Base-by-base conservation (phyloP, 495 filamentous ascomycete genomes). In the Xylaria nigripes region DNA sequence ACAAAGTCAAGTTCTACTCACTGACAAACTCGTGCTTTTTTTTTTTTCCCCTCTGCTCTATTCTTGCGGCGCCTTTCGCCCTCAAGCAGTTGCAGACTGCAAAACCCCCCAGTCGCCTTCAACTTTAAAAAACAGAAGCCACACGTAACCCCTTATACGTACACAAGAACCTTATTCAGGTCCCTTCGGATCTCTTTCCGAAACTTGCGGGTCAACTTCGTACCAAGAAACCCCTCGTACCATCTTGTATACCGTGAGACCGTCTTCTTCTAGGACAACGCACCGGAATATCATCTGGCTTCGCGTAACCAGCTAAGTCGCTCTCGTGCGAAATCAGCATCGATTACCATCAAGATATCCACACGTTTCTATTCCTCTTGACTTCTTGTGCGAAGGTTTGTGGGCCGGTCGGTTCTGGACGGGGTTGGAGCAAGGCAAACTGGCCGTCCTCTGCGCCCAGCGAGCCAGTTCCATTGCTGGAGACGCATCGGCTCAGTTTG, bases 381-480 rank as follows among this genome's bases (percentile, higher is more conserved):
- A 15, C 19, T 45, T 27, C 15, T 21, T 29, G 22, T 23, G 50
- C 51, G 49, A 53, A 54, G 55, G 44, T 42, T 52, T 48, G 40
- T 54, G 46, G 59, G 55, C 65, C 59, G 57, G 56, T 60, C 51
- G 61, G 21, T 49, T 49, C 40, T 55, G 61, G 57, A 50, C 61
- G 60, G 59, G 51, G 63, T 58, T 52, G 56, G 55, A 48, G 60
- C 57, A 58, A 64, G 58, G 53, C 74, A 85, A 82, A 65, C 78
- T 83, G 80, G 81, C 79, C 73, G 70, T 75, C 62, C 56, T 69
- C 57, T 79, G 81, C 70, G 74, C 70, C 58, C 76, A 72, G 55
- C 74, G 72, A 62, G 76, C 74, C 72, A 62, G 76, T 79, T 70
- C 73, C 81, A 64, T 79, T 80, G 70, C 80, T 79, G 68, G 73